Conservation (phyloP, 345 rosid genomes). For the Anastatica hierochuntica region DNA sequence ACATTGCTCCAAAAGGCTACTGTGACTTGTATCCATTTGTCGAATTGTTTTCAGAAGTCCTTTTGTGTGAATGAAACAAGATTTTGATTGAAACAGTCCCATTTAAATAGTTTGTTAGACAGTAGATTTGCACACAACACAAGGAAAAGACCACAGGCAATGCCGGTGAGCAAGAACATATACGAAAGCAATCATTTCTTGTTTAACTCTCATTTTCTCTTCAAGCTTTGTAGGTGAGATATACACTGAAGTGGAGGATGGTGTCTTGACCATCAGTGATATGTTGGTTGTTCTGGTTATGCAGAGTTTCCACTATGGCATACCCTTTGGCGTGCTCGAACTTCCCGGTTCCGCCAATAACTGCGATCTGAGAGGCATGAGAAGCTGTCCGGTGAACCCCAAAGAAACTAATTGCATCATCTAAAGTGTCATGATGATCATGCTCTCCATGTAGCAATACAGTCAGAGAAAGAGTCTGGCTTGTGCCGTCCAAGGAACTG, state of each 20-base stretch:
- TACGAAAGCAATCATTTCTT: conserved; percentile 10
- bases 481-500: conserved; percentile 77
- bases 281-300: conserved; percentile 52
- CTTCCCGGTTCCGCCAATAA: conserved; percentile 81
- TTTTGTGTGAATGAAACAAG: conserved; percentile 23
- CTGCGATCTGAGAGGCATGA: conserved; percentile 50
- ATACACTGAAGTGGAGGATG: conserved; percentile 52
- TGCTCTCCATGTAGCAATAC: conserved; percentile 41
- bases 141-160: conserved; percentile 1
- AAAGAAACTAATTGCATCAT: conserved; percentile 67
- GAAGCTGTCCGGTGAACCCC: conserved; percentile 82
- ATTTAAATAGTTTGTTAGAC: background rate
- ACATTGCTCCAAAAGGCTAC: conserved; percentile 8
- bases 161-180: conserved; percentile 19
- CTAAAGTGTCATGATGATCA: conserved; percentile 30
- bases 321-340: conserved; percentile 68
- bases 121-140: background rate
- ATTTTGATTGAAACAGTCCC: conserved; percentile 26
- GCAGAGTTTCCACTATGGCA: conserved; percentile 58
- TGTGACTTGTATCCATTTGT: conserved; percentile 24
- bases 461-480: conserved; percentile 74
- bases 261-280: conserved; percentile 80
- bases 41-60: background rate
- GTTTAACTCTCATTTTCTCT: background rate
- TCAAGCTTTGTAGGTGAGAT: conserved; percentile 37